Conservation (phyloP, 495 filamentous ascomycete species). For the Lasiosphaeria hispida region DNA sequence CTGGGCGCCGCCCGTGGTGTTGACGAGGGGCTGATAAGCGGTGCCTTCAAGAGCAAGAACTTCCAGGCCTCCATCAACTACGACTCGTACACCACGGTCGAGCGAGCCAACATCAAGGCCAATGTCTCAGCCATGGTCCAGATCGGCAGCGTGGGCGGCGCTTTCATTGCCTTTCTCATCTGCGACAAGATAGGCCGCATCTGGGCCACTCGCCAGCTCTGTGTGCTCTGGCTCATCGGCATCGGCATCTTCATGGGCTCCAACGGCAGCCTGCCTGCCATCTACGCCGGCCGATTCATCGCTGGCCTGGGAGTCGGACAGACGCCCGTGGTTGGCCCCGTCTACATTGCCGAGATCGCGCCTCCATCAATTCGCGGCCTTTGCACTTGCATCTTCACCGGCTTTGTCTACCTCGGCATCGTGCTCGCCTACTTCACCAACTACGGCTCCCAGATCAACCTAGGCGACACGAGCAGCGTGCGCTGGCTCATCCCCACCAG, state of each 20-base stretch:
- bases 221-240: slow-evolving; percentile 63
- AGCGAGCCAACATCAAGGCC: slow-evolving; percentile 59
- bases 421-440: slow-evolving; percentile 58
- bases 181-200: slow-evolving; percentile 68
- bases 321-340: slow-evolving; percentile 62
- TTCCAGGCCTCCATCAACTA: slow-evolving; percentile 62
- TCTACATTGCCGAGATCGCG: slow-evolving; percentile 61
- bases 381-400: slow-evolving; percentile 67
- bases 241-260: slow-evolving; percentile 67
- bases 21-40: slow-evolving; percentile 72
- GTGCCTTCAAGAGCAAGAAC: slow-evolving; percentile 60
- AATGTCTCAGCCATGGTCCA: slow-evolving; percentile 75
- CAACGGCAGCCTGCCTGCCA: slow-evolving; percentile 57
- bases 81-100: slow-evolving; percentile 49
- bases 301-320: slow-evolving; percentile 66
- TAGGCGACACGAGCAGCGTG: slow-evolving; percentile 54
- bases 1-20: slow-evolving; percentile 69
- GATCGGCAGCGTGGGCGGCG: slow-evolving; percentile 64
- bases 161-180: slow-evolving; percentile 60
- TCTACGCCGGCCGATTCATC: slow-evolving; percentile 67
- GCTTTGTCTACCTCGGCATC: slow-evolving; percentile 61
- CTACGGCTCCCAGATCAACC: slow-evolving; percentile 57
- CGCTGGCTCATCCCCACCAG: slow-evolving; percentile 66
- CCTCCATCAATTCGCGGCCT: slow-evolving; percentile 63
- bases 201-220: slow-evolving; percentile 67